Conservation (phyloP, 2,329 filamentous ascomycete genomes). For the Xylariaceae sp. region DNA sequence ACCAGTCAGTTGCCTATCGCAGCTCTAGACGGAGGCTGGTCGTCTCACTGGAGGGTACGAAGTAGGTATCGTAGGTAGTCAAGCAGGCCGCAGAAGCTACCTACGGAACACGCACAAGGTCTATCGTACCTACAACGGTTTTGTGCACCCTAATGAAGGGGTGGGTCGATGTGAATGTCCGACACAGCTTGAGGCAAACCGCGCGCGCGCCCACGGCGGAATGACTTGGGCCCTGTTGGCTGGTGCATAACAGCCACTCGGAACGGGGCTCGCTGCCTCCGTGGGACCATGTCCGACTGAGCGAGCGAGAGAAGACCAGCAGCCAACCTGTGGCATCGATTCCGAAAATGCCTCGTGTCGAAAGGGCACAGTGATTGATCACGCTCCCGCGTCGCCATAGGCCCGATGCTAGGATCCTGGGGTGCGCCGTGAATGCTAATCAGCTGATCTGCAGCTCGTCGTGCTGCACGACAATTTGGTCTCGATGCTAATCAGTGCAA, state of each 20-base stretch:
- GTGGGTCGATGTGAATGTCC: conserved; percentile 1
- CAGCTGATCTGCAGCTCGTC: conserved; percentile 22
- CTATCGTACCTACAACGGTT: background rate
- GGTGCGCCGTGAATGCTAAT: conserved; percentile 16
- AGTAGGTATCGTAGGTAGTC: background rate
- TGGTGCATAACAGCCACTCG: conserved; percentile 5
- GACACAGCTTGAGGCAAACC: conserved; percentile 6
- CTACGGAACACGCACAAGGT: conserved; percentile 1
- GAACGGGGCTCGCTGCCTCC: conserved; percentile 1
- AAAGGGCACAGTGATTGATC: conserved; percentile 10
- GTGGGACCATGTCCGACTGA: conserved; percentile 8
- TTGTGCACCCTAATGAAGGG: conserved; percentile 6
- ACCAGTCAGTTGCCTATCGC: conserved; percentile 10
- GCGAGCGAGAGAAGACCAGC: conserved; percentile 1
- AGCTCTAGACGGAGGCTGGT: background rate
- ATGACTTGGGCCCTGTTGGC: conserved; percentile 3
- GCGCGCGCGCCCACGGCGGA: background rate
- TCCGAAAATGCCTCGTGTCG: conserved; percentile 13
- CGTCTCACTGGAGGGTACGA: background rate
- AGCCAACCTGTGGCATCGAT: conserved; percentile 2
- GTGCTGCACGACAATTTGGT: conserved; percentile 19
- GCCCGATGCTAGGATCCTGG: conserved; percentile 15
- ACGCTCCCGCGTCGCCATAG: conserved; percentile 9
- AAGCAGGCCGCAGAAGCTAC: background rate
- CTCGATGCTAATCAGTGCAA: conserved; percentile 5